phyloP scores from a whole-genome alignment of 1,284 basidiomycete species.

The Sporisorium iseilematis-ciliati region DNA sequence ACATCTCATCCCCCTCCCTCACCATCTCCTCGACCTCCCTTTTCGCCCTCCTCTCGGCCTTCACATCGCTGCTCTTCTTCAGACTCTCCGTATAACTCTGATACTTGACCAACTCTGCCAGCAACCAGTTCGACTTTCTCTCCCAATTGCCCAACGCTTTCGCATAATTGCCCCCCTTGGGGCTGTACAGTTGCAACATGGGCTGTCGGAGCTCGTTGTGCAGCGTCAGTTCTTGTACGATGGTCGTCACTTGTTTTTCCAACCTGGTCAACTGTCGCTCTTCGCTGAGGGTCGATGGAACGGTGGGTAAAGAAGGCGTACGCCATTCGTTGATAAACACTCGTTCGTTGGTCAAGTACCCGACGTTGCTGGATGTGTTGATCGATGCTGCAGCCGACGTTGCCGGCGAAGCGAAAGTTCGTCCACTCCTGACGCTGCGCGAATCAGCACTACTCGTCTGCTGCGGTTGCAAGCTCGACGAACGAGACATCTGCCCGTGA shows the following conservation, averaged over 20 bases:
- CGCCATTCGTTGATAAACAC: slow-evolving; percentile 95
- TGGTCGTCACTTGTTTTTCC: slow-evolving; percentile 66
- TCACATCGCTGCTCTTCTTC: slow-evolving; percentile 28
- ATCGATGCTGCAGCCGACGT: slow-evolving; percentile 13
- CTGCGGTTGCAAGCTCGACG: neutral
- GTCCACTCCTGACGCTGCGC: slow-evolving; percentile 40
- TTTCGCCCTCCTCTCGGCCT: slow-evolving; percentile 43
- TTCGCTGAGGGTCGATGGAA: slow-evolving; percentile 87
- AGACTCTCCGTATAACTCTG: slow-evolving; percentile 93
- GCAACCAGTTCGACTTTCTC: slow-evolving; percentile 85
- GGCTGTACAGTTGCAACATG: slow-evolving; percentile 83
- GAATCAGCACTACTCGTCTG: slow-evolving; percentile 3
- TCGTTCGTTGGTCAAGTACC: slow-evolving; percentile 73
- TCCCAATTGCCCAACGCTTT: slow-evolving; percentile 93
- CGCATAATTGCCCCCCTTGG: slow-evolving; percentile 78
- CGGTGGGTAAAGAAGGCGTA: slow-evolving; percentile 82
- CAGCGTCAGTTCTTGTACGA: slow-evolving; percentile 82
- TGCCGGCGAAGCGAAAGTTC: neutral
- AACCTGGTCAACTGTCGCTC: slow-evolving; percentile 77
- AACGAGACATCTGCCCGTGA: neutral
- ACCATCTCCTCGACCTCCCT: slow-evolving; percentile 54
- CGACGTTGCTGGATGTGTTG: slow-evolving; percentile 14
- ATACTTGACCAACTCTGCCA: slow-evolving; percentile 94
- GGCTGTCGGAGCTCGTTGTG: slow-evolving; percentile 87
- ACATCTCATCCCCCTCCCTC: slow-evolving; percentile 28